Conservation (phyloP, 305 asterid genomes). For the Fraxinus angustifolia region DNA sequence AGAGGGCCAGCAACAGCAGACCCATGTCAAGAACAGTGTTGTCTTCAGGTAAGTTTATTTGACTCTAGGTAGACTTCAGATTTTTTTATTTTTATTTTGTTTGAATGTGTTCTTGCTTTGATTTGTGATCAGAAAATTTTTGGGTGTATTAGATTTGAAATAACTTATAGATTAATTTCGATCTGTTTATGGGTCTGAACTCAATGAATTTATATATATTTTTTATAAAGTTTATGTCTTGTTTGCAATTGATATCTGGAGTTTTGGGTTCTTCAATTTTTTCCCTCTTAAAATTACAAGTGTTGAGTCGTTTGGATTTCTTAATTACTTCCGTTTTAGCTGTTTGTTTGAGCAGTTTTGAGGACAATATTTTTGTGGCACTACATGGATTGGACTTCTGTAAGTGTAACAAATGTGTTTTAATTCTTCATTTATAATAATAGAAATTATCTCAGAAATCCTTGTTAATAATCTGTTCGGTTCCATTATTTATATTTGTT, state of each 20-base stretch:
- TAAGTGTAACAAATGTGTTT: not conserved
- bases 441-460: not conserved
- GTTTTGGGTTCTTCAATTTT: not conserved
- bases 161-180: not conserved
- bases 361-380: not conserved
- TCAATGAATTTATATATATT: not conserved
- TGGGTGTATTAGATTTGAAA: not conserved
- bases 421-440: not conserved
- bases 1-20: constrained; percentile 26
- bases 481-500: not conserved
- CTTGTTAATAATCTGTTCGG: constrained; percentile 3
- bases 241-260: not conserved
- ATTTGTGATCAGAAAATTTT: not conserved
- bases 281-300: not conserved
- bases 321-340: not conserved
- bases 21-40: constrained; percentile 43
- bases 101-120: not conserved
- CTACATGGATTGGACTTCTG: not conserved
- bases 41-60: constrained; percentile 36
- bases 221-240: not conserved
- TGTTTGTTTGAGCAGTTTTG: not conserved
- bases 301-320: not conserved
- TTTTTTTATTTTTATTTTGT: not conserved
- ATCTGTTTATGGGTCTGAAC: constrained; percentile 21
- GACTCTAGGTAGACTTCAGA: not conserved